These are phyloP conservation scores for Heterobasidion irregulare DNA, from an alignment of 1,284 basidiomycete species.

Conservation along the genomic window DNA sequence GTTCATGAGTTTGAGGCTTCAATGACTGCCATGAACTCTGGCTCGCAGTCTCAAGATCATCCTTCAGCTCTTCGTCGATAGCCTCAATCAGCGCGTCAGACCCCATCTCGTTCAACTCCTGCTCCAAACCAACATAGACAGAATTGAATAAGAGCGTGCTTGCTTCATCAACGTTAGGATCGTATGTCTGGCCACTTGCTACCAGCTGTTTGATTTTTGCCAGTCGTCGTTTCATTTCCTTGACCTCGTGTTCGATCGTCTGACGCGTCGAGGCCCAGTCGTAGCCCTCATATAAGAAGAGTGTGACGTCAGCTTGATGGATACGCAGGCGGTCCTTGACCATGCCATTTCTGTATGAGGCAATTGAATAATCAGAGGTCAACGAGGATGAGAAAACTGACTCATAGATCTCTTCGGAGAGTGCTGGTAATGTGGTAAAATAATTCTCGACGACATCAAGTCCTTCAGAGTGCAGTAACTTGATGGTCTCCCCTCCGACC, in stretches of 20 bases:
- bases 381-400: slow-evolving; percentile 21
- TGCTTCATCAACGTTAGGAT: slow-evolving; percentile 74
- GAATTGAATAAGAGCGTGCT: slow-evolving; percentile 87
- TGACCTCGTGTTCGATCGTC: slow-evolving; percentile 83
- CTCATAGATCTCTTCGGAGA: slow-evolving; percentile 34
- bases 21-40: slow-evolving; percentile 86
- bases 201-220: slow-evolving; percentile 91
- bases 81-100: slow-evolving; percentile 75
- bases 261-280: slow-evolving; percentile 87
- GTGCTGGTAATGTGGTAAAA: slow-evolving; percentile 61
- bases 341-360: slow-evolving; percentile 6
- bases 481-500: slow-evolving; percentile 80
- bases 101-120: slow-evolving; percentile 67
- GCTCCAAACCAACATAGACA: slow-evolving; percentile 79
- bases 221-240: slow-evolving; percentile 79
- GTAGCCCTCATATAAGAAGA: slow-evolving; percentile 86
- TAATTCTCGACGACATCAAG: slow-evolving; percentile 63
- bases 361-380: slow-evolving; percentile 1
- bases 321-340: slow-evolving; percentile 40
- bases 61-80: slow-evolving; percentile 85
- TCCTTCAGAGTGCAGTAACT: slow-evolving; percentile 53
- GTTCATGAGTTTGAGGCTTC: slow-evolving; percentile 26
- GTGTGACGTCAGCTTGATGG: slow-evolving; percentile 50
- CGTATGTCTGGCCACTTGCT: slow-evolving; percentile 86
- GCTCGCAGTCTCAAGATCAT: slow-evolving; percentile 59